Evolutionary conservation across 768 basidiomycete species (phyloP).

Genomic region (Termitomyces sp.): DNA sequence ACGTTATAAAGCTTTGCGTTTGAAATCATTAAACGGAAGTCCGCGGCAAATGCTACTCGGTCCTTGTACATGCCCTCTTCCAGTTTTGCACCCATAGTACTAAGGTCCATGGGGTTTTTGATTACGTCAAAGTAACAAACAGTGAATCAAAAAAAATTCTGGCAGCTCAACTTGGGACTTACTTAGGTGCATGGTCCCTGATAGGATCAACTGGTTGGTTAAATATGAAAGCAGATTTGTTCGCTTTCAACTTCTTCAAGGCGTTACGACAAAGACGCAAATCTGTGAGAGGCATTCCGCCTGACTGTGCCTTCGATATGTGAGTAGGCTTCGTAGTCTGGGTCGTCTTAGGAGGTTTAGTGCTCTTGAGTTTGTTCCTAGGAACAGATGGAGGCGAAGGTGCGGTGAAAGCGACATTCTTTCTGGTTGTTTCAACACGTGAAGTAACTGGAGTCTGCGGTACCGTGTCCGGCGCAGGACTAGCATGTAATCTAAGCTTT

Average conservation of each 20-base stretch:
- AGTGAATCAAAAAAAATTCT: constrained; percentile 9
- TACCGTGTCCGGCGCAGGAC: constrained; percentile 24
- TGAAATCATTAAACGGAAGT: constrained; percentile 82
- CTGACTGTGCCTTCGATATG: constrained; percentile 66
- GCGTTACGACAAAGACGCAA: constrained; percentile 71
- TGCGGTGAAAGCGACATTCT: constrained; percentile 33
- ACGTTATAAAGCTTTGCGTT: constrained; percentile 89
- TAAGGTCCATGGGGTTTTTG: constrained; percentile 92
- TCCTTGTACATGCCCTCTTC: constrained; percentile 84
- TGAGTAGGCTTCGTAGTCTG: constrained; percentile 38
- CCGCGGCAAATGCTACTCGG: constrained; percentile 78
- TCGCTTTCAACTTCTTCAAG: constrained; percentile 72
- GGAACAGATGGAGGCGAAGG: constrained; percentile 26
- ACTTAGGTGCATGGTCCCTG: constrained; percentile 88
- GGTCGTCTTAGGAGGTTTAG: constrained; percentile 19
- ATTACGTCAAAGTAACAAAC: constrained; percentile 86
- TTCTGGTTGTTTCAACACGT: constrained; percentile 27
- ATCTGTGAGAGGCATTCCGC: constrained; percentile 77
- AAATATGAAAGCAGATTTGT: constrained; percentile 76
- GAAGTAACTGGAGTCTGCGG: constrained; percentile 27
- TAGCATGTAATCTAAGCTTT: constrained; percentile 57
- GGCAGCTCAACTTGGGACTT: constrained; percentile 20
- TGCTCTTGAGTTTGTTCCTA: constrained; percentile 25
- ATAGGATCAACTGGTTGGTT: constrained; percentile 95
- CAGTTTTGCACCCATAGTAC: constrained; percentile 83